phyloP scores from a whole-genome alignment of 345 rosid genomes.

The Sisymbrium irio region DNA sequence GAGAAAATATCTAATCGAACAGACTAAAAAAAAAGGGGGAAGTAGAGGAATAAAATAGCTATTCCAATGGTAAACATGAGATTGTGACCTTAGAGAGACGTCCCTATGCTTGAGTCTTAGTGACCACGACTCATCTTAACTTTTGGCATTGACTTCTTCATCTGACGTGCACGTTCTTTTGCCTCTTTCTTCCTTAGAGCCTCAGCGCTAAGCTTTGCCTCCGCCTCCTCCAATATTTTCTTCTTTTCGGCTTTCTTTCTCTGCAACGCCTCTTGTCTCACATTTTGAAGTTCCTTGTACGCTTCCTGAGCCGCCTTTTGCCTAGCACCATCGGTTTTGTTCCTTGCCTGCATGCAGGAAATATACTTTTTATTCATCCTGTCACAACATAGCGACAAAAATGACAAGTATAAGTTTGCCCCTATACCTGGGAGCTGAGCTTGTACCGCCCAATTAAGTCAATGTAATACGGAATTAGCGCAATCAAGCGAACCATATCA shows the following conservation, averaged over 20 bases:
- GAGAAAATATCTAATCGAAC: constrained; percentile 6
- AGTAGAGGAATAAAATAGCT: constrained; percentile 14
- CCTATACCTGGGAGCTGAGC: constrained; percentile 84
- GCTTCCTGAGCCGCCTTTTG: constrained; percentile 87
- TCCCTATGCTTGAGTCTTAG: constrained; percentile 35
- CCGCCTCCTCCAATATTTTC: constrained; percentile 79
- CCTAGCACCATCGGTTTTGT: constrained; percentile 81
- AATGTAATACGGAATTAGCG: constrained; percentile 85
- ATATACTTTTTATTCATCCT: neutral
- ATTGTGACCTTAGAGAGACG: constrained; percentile 7
- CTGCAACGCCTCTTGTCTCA: constrained; percentile 92
- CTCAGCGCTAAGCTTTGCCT: constrained; percentile 84
- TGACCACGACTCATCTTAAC: constrained; percentile 77
- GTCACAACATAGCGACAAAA: neutral
- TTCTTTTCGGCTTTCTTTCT: constrained; percentile 81
- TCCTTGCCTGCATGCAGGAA: constrained; percentile 54
- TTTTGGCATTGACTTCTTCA: constrained; percentile 77
- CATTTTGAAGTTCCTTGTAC: constrained; percentile 79
- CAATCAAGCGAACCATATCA: constrained; percentile 78
- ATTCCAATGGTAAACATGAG: constrained; percentile 2
- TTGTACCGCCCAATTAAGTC: constrained; percentile 90
- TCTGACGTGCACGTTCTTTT: constrained; percentile 80
- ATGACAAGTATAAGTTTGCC: neutral
- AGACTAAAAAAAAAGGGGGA: neutral
- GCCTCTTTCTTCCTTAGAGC: constrained; percentile 80